Conservation (phyloP, 169 alveolate species). For the Amoebophrya sp. region DNA sequence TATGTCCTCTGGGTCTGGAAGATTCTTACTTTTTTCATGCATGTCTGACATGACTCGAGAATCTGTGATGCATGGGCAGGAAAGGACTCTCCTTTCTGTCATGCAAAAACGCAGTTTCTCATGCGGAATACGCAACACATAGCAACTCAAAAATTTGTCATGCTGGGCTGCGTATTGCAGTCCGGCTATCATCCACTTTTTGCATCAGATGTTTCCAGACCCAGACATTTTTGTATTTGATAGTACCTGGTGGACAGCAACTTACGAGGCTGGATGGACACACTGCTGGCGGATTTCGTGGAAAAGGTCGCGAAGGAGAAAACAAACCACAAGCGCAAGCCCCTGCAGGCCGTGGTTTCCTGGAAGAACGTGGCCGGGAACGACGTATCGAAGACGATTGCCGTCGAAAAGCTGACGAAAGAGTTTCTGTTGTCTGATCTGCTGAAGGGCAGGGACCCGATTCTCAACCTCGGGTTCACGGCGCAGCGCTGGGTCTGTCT, state of each 20-base stretch:
- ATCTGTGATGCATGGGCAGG: too few species aligned
- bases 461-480: neutral
- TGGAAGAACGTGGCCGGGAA: neutral
- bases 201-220: too few species aligned
- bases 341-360: constrained; percentile 7
- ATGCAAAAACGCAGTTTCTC: too few species aligned
- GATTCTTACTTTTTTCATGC: too few species aligned
- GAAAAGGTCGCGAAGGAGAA: neutral
- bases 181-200: too few species aligned
- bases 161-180: too few species aligned
- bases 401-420: neutral
- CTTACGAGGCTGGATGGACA: neutral
- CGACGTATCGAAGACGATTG: neutral
- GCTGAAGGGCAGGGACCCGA: neutral
- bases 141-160: too few species aligned
- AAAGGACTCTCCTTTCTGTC: too few species aligned
- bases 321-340: neutral
- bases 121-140: too few species aligned
- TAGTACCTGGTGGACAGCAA: neutral
- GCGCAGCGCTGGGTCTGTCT: neutral
- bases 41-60: too few species aligned
- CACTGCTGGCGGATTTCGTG: neutral
- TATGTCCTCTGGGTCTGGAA: too few species aligned
- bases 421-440: neutral
- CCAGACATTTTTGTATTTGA: too few species aligned